Conservation (phyloP, 2,329 filamentous ascomycete genomes). For the Meredithiella fracta region DNA sequence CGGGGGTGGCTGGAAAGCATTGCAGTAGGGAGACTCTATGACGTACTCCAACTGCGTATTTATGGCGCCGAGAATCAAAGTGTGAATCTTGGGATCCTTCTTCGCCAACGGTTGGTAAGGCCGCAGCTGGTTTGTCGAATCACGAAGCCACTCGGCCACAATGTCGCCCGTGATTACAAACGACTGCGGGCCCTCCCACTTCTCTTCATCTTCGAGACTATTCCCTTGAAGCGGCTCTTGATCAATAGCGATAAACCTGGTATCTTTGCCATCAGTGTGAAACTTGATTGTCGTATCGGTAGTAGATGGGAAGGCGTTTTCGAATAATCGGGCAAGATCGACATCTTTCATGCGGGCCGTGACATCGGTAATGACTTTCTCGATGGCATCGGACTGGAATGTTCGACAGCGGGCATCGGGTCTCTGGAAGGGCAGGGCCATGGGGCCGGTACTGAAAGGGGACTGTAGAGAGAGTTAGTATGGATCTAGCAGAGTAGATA, state of each 20-base stretch:
- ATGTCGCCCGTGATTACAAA: conserved; percentile 93
- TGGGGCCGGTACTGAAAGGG: conserved; percentile 63
- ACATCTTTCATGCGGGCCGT: conserved; percentile 65
- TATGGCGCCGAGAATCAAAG: conserved; percentile 77
- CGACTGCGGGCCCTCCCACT: conserved; percentile 73
- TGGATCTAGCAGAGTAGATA: not conserved
- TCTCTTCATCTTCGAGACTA: conserved; percentile 33
- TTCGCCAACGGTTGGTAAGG: conserved; percentile 78
- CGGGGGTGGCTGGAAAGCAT: conserved; percentile 89
- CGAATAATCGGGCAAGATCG: conserved; percentile 81
- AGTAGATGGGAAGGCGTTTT: conserved; percentile 87
- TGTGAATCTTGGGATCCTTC: conserved; percentile 61
- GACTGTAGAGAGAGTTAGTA: conserved; percentile 29
- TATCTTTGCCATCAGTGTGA: conserved; percentile 48
- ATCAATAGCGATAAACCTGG: conserved; percentile 22
- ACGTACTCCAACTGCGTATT: conserved; percentile 94
- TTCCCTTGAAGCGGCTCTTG: conserved; percentile 19
- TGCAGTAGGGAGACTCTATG: conserved; percentile 90
- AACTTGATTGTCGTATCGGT: conserved; percentile 81
- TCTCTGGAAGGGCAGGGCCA: conserved; percentile 71
- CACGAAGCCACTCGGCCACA: conserved; percentile 79
- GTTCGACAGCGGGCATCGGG: conserved; percentile 70
- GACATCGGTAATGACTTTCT: conserved; percentile 72
- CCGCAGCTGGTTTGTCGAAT: conserved; percentile 82
- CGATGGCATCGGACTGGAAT: conserved; percentile 72